Conservation (phyloP, 768 basidiomycete genomes). For the Cystobasidium ongulense region DNA sequence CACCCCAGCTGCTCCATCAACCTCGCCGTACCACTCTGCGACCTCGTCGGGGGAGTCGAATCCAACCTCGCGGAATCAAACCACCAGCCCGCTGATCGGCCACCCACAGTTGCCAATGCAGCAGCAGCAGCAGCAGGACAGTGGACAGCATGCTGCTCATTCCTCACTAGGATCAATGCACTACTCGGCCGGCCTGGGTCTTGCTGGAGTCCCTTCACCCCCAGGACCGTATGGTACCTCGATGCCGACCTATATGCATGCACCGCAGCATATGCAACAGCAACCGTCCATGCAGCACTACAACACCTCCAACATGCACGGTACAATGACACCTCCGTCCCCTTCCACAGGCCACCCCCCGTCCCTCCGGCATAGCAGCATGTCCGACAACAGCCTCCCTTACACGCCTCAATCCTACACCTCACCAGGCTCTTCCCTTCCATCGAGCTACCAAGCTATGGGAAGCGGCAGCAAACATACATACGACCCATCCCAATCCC, state of each 20-base stretch:
- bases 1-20: background rate
- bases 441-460: background rate
- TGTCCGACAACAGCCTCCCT: background rate
- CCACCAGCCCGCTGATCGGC: background rate
- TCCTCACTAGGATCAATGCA: background rate
- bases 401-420: slow-evolving; percentile 7
- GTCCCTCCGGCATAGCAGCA: background rate
- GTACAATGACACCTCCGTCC: background rate
- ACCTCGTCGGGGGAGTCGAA: background rate
- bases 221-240: background rate
- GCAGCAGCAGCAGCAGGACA: background rate
- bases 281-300: background rate
- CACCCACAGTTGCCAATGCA: background rate
- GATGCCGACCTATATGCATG: background rate
- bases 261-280: background rate
- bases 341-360: background rate
- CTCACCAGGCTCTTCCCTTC: background rate
- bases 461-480: background rate
- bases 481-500: background rate
- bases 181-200: background rate
- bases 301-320: background rate
- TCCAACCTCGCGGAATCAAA: background rate
- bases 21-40: background rate
- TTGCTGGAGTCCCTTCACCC: background rate
- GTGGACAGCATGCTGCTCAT: background rate